phyloP scores from a whole-genome alignment of 495 filamentous ascomycete genomes.

The Astrothelium macrocarpum region DNA sequence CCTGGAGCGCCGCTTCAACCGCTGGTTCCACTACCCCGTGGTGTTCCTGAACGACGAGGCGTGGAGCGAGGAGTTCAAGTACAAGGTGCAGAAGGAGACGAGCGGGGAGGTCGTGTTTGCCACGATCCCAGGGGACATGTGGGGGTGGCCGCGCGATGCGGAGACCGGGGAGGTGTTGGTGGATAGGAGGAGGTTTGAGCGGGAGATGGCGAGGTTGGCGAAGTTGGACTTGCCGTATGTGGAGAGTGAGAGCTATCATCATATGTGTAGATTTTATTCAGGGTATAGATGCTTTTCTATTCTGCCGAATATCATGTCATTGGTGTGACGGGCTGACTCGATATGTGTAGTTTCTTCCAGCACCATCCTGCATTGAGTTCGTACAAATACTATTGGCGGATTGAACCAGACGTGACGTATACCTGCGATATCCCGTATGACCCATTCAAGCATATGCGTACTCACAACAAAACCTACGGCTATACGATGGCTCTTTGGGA shows the following conservation, averaged over 20 bases:
- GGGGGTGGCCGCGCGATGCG: slow-evolving; percentile 36
- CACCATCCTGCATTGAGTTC: slow-evolving; percentile 31
- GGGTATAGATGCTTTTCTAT: neutral
- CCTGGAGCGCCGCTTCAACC: slow-evolving; percentile 92
- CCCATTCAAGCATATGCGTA: slow-evolving; percentile 33
- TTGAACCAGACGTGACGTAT: slow-evolving; percentile 30
- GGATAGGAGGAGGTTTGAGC: slow-evolving; percentile 44
- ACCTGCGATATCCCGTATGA: slow-evolving; percentile 37
- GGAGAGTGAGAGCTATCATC: slow-evolving; percentile 56
- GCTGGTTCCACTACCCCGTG: slow-evolving; percentile 91
- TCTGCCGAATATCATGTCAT: neutral
- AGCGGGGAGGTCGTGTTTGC: slow-evolving; percentile 88
- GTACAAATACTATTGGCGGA: slow-evolving; percentile 37
- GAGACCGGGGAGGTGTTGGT: slow-evolving; percentile 36
- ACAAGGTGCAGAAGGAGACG: slow-evolving; percentile 68
- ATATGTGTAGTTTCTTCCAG: slow-evolving; percentile 31
- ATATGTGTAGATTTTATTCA: slow-evolving; percentile 36
- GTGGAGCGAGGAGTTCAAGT: slow-evolving; percentile 83
- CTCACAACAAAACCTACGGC: slow-evolving; percentile 34
- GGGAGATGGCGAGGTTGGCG: slow-evolving; percentile 33
- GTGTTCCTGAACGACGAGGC: slow-evolving; percentile 92
- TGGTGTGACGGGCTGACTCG: neutral
- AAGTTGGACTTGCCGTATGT: slow-evolving; percentile 52
- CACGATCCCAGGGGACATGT: slow-evolving; percentile 40
- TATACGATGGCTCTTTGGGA: slow-evolving; percentile 55